A percentile compares a stretch with the other conserved stretches of the same genome.
These are phyloP conservation scores for Pseudogymnoascus sp. DNA, from an alignment of 2,329 filamentous ascomycete genomes.

Conservation along the genomic window DNA sequence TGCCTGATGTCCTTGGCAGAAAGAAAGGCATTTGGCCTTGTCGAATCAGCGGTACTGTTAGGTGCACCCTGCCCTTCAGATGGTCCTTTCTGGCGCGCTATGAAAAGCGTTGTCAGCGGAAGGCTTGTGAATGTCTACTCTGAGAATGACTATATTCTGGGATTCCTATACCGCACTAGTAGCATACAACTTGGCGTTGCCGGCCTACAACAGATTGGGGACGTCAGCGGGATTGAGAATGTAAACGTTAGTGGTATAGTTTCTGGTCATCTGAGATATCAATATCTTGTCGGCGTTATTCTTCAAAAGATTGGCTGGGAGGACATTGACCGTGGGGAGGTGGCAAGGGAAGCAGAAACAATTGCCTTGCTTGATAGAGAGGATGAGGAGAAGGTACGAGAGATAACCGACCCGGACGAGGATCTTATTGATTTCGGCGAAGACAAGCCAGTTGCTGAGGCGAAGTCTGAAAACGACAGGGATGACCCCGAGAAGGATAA, in stretches of 20 bases:
- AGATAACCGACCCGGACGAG: not conserved
- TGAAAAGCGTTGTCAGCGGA: slow-evolving; percentile 73
- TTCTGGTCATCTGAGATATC: slow-evolving; percentile 64
- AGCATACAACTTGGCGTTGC: slow-evolving; percentile 78
- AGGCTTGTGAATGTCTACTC: slow-evolving; percentile 84
- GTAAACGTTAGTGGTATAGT: slow-evolving; percentile 55
- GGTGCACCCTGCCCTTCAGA: slow-evolving; percentile 72
- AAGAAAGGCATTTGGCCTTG: slow-evolving; percentile 70
- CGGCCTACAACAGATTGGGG: slow-evolving; percentile 67
- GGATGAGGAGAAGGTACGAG: slow-evolving; percentile 30
- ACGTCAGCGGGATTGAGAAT: slow-evolving; percentile 59
- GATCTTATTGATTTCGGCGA: slow-evolving; percentile 4
- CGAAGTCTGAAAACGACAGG: not conserved
- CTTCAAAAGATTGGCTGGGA: slow-evolving; percentile 63
- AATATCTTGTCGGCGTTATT: slow-evolving; percentile 58
- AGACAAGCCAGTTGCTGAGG: not conserved
- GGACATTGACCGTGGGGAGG: slow-evolving; percentile 34
- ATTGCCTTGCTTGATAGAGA: slow-evolving; percentile 36
- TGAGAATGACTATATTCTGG: slow-evolving; percentile 79
- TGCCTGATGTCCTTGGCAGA: slow-evolving; percentile 72
- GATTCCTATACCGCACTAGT: slow-evolving; percentile 78
- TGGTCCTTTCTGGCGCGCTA: slow-evolving; percentile 63
- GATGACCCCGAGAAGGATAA: not conserved
- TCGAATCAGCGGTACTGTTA: slow-evolving; percentile 78
- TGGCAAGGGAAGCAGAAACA: slow-evolving; percentile 39